Evolutionary conservation across 371 early-diverging fungal genomes (phyloP).

Genomic region (Circinella minor): DNA sequence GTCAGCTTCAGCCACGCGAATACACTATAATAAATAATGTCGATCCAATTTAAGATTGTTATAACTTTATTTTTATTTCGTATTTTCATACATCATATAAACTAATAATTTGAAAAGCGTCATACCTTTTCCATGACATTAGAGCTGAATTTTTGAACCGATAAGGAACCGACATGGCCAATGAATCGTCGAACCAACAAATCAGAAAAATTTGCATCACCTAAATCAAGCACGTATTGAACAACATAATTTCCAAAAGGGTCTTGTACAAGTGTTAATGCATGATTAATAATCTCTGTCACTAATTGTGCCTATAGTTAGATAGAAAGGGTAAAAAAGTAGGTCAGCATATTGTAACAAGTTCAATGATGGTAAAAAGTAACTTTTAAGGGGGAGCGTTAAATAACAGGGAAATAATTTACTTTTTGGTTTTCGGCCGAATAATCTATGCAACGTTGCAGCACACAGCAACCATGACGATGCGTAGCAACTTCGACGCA

Average conservation of each 20-base stretch:
- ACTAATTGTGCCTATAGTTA: constrained; percentile 65
- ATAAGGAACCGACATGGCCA: constrained; percentile 72
- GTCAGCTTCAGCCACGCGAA: constrained; percentile 76
- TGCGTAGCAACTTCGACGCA: constrained; percentile 92
- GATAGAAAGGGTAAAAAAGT: background rate
- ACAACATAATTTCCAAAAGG: constrained; percentile 99
- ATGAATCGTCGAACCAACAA: constrained; percentile 78
- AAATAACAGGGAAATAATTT: background rate
- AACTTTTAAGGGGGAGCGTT: background rate
- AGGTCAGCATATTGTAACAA: background rate
- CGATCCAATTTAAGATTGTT: background rate
- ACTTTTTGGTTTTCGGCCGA: constrained; percentile 73
- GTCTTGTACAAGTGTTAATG: constrained; percentile 85
- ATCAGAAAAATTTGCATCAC: constrained; percentile 70
- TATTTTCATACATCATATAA: too few species aligned
- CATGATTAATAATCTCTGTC: constrained; percentile 75
- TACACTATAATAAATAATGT: constrained; percentile 57
- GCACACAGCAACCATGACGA: constrained; percentile 96
- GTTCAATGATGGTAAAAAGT: too few species aligned
- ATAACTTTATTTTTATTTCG: background rate
- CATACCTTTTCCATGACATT: constrained; percentile 90
- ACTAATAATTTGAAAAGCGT: background rate
- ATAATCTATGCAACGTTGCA: constrained; percentile 96
- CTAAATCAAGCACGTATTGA: constrained; percentile 92
- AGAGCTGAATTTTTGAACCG: constrained; percentile 91